Conservation (phyloP, 805 yeast genomes). For the Ogataea nakhonphanomensis region DNA sequence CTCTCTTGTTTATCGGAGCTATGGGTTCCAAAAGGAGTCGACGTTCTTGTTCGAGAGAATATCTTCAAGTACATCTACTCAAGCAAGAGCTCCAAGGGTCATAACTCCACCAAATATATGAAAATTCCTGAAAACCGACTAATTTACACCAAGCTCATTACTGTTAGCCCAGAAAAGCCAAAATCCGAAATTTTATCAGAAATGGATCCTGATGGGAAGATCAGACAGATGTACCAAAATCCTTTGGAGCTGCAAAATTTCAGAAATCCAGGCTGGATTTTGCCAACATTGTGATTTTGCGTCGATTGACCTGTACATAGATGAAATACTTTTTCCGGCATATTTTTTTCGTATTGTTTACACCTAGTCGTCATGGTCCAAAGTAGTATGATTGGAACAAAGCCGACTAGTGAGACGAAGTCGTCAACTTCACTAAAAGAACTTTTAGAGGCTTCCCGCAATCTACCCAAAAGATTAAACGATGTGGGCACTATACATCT, state of each 20-base stretch:
- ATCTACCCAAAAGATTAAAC: constrained; percentile 61
- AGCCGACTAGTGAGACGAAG: constrained; percentile 12
- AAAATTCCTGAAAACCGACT: constrained; percentile 19
- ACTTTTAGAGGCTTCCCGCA: constrained; percentile 70
- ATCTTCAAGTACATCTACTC: constrained; percentile 29
- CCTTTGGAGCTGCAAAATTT: background rate
- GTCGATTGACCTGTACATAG: constrained; percentile 7
- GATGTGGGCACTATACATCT: constrained; percentile 79
- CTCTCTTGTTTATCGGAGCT: constrained; percentile 39
- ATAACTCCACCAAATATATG: constrained; percentile 11
- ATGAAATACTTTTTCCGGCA: constrained; percentile 2
- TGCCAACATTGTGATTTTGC: constrained; percentile 2
- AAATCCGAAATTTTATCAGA: constrained; percentile 13
- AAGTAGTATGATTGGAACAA: constrained; percentile 1
- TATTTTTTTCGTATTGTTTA: constrained; percentile 7
- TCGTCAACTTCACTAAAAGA: constrained; percentile 50
- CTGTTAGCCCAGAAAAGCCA: constrained; percentile 16
- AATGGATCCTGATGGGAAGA: constrained; percentile 13
- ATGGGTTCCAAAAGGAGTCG: constrained; percentile 54
- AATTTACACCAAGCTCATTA: constrained; percentile 22
- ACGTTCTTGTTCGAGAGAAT: constrained; percentile 45
- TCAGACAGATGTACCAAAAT: background rate
- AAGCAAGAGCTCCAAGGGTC: constrained; percentile 16
- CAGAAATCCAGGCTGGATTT: constrained; percentile 23
- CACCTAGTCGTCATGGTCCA: constrained; percentile 7